Evolutionary conservation across 768 basidiomycete species (phyloP), one percentile per base, ranked within the genome.

Genomic region (Goffeauzyma gilvescens): DNA sequence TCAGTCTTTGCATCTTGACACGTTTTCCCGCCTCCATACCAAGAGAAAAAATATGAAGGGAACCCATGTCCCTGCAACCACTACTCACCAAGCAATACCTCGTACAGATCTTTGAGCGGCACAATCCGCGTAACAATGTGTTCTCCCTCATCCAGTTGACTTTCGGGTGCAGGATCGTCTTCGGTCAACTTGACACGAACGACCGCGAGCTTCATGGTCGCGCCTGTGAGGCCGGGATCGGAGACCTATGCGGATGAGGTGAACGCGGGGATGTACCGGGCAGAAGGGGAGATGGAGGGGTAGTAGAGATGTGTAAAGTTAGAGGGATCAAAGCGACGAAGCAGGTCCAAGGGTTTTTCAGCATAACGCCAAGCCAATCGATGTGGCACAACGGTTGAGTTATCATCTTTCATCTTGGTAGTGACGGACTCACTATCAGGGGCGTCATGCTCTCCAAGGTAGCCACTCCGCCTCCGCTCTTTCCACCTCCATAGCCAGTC

Each of bases 191-290:
- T 68, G 60, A 32, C 79, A 45, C 72, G 70, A 22, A 89, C 67
- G 14, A 78, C 69, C 35, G 84, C 76, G 17, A 93, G 72, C 54
- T 82, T 78, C 83, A 89, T 89, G 57, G 81, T 90, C 10, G 89
- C 81, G 32, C 76, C 85, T 15, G 83, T 80, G 86, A 96, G 40
- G 25, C 47, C 47, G 1, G 47, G 47, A 26, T 49, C 47, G 4
- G 42, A 44, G 2, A 49, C 47, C 47, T 49, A 24, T 27, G 5
- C 13, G n/a, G 5, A 20, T 14, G 17, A n/a, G 41, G 15, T 13
- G 15, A 21, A 18, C 4, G 26, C 21, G 38, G 5, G 20, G 35
- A 36, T 17, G 26, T n/a, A n/a, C n/a, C n/a, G n/a, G n/a, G n/a
- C n/a, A n/a, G n/a, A n/a, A n/a, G n/a, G n/a, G n/a, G n/a, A n/a